phyloP scores from a whole-genome alignment of 2,329 filamentous ascomycete species.

The Scedosporium apiospermum region DNA sequence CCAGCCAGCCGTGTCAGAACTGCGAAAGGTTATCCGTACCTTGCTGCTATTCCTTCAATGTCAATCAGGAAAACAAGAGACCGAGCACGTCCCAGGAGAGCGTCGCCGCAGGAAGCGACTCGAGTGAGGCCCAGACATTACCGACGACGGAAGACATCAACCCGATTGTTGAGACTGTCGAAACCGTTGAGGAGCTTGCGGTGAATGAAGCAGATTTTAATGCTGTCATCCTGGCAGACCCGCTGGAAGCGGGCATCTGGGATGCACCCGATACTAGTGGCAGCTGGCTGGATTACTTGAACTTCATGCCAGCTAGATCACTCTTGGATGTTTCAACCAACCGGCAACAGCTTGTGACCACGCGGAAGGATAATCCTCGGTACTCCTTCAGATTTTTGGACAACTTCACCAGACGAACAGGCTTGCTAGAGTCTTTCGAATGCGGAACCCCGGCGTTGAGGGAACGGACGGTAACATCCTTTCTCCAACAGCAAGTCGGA shows the following conservation, averaged over 20 bases:
- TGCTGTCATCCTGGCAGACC: neutral
- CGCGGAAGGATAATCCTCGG: neutral
- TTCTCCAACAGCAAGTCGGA: slow-evolving; percentile 5
- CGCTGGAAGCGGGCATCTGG: neutral
- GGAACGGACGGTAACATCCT: slow-evolving; percentile 15
- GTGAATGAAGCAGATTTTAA: neutral
- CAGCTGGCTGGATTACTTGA: neutral
- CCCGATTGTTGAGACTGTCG: neutral
- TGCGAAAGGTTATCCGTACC: slow-evolving; percentile 45
- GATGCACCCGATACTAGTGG: neutral
- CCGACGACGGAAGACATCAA: neutral
- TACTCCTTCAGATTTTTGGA: slow-evolving; percentile 20
- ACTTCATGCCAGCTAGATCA: neutral
- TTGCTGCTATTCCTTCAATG: slow-evolving; percentile 38
- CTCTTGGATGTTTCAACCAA: neutral
- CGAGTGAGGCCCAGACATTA: neutral
- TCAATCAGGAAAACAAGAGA: neutral
- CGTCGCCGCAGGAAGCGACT: neutral
- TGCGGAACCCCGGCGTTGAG: slow-evolving; percentile 22
- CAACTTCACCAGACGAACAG: slow-evolving; percentile 25
- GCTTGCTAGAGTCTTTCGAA: slow-evolving; percentile 24
- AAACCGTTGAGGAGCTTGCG: neutral
- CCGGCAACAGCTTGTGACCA: neutral
- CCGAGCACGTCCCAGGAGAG: neutral
- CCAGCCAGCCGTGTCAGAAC: slow-evolving; percentile 61